phyloP scores from a whole-genome alignment of 768 basidiomycete species.

The Gymnopilus junonius region DNA sequence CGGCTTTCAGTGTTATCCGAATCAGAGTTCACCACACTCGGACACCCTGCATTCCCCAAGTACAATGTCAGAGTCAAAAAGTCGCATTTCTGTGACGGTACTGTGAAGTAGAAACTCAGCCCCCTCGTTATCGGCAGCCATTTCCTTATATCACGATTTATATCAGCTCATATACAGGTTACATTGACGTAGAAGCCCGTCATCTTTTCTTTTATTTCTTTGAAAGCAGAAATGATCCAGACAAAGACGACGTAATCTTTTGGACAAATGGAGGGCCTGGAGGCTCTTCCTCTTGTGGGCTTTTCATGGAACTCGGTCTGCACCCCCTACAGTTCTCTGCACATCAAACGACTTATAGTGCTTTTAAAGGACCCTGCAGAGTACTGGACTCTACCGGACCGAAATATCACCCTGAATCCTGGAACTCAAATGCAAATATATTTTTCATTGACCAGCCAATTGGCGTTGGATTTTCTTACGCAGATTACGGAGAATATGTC shows the following conservation, averaged over 20 bases:
- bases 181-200: slow-evolving; percentile 65
- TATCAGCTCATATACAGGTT: slow-evolving; percentile 62
- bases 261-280: slow-evolving; percentile 55
- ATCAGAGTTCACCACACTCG: slow-evolving; percentile 38
- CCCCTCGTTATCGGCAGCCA: not conserved
- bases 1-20: slow-evolving; percentile 36
- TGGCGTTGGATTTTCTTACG: slow-evolving; percentile 67
- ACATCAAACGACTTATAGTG: not conserved
- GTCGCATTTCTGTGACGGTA: slow-evolving; percentile 59
- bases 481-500: slow-evolving; percentile 63
- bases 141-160: not conserved
- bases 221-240: slow-evolving; percentile 66
- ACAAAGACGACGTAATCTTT: slow-evolving; percentile 64
- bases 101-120: slow-evolving; percentile 46
- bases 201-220: slow-evolving; percentile 82
- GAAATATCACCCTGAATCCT: slow-evolving; percentile 59
- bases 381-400: slow-evolving; percentile 54
- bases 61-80: slow-evolving; percentile 63
- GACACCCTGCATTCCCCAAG: slow-evolving; percentile 53
- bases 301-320: slow-evolving; percentile 78
- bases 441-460: slow-evolving; percentile 69
- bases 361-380: slow-evolving; percentile 65
- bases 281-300: slow-evolving; percentile 51
- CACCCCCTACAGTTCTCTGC: slow-evolving; percentile 33
- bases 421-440: slow-evolving; percentile 74